These are phyloP conservation scores for Lasiodiplodia citricola DNA, from an alignment of 2,329 filamentous ascomycete genomes.

Conservation along the genomic window DNA sequence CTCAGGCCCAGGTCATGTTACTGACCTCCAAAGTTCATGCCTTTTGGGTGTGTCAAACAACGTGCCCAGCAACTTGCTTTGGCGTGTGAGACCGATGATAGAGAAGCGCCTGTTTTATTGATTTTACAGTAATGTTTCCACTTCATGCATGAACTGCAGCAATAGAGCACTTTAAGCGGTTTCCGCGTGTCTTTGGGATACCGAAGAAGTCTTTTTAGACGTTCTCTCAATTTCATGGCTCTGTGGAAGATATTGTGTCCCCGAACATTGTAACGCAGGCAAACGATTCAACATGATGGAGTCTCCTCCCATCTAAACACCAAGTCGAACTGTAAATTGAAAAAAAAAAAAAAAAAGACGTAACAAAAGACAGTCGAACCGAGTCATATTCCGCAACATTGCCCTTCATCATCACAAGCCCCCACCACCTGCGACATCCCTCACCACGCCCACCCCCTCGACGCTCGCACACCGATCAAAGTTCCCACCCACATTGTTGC, in stretches of 20 bases:
- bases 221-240: no score
- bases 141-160: not conserved
- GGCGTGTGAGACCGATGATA: not conserved
- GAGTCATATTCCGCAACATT: not conserved
- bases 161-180: not conserved
- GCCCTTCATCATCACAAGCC: not conserved
- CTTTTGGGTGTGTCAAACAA: not conserved
- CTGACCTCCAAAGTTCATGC: not conserved
- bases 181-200: no score
- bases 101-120: no score
- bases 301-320: no score
- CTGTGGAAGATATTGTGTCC: no score
- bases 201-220: no score
- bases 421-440: not conserved
- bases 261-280: no score
- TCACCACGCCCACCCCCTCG: slow-evolving; percentile 11
- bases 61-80: not conserved
- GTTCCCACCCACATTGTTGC: slow-evolving; percentile 33
- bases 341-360: not conserved
- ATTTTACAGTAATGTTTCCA: not conserved
- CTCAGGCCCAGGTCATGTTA: not conserved
- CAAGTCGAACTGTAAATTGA: not conserved
- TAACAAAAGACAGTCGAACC: no score
- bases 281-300: no score
- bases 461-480: slow-evolving; percentile 21